Base-by-base conservation (phyloP, 345 rosid genomes). In the Citrus medica region DNA sequence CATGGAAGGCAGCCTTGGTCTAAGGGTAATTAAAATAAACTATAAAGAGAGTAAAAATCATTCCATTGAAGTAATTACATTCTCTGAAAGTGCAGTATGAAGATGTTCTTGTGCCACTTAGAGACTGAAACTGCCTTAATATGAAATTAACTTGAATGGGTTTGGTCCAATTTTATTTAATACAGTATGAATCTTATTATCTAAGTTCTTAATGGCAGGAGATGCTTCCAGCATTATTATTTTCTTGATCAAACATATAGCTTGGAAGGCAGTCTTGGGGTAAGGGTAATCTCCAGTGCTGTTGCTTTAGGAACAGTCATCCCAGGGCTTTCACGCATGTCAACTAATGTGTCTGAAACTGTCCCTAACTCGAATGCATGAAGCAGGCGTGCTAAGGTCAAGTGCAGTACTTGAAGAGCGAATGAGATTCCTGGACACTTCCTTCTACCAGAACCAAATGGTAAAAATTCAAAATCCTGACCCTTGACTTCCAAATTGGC, bases 401-500 rank as follows among this genome's bases (percentile, higher is more conserved):
- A 64, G 65, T 76, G 79, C 48, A 79, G 38, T 24, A 81, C 73
- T 59, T 82, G 81, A 25, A 77, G 76, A 6, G 82, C 74, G 16
- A 80, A 64, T 17, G 82, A 63, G 65, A 82, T 70, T 7, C 84
- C 82, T 7, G 87, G 87, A 42, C 85, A 82, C 63, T 67, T 70
- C 76, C 85, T 85, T 73, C 85, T 80, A 28, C 87, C 85, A 0
- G 79, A 68, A 25, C 84, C 82, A 46, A 80, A 80, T 53, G 84
- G 87, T 59, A 82, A 33, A 62, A 30, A 77, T 10, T 82, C 84
- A 66, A 77, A 80, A 70, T 73, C 35, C 33, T 66, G 83, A 19
- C 85, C 85, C 24, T 19, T 73, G 16, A 82, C 59, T 58, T 79
- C 81, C 48, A 79, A 28, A 13, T 76, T 22, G n/a, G 19, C 74